phyloP scores from a whole-genome alignment of 768 basidiomycete genomes.

The Rhodotorula taiwanensis region DNA sequence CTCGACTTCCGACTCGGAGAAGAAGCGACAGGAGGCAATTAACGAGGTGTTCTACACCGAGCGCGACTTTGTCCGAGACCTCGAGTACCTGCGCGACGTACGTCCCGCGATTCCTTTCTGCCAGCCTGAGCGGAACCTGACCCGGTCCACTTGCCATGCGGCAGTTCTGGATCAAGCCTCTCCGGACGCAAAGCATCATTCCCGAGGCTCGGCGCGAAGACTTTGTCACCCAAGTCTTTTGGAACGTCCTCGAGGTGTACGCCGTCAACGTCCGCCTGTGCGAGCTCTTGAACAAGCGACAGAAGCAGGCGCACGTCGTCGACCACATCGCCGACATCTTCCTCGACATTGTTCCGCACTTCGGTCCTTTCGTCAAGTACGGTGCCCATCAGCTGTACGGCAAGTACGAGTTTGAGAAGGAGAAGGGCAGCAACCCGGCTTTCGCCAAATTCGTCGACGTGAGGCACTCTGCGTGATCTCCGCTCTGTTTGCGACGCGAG shows the following conservation, averaged over 20 bases:
- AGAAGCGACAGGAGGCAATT: conserved; percentile 94
- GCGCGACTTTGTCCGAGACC: conserved; percentile 91
- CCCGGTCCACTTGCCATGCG: no score
- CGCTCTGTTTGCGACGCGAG: no score
- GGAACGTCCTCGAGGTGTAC: conserved; percentile 93
- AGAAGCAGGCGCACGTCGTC: conserved; percentile 90
- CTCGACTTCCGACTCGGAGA: conserved; percentile 84
- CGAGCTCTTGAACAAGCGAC: conserved; percentile 87
- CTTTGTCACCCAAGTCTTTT: conserved; percentile 91
- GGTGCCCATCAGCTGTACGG: conserved; percentile 96
- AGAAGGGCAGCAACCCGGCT: conserved; percentile 83
- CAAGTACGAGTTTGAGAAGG: conserved; percentile 98
- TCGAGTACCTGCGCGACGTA: conserved; percentile 95
- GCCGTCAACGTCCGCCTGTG: conserved; percentile 83
- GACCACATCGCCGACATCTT: conserved; percentile 86
- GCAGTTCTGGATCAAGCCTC: conserved; percentile 84
- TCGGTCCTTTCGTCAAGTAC: conserved; percentile 87
- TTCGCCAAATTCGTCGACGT: conserved; percentile 97
- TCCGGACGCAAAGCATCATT: conserved; percentile 70
- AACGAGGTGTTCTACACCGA: conserved; percentile 94
- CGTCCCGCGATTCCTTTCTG: conserved; percentile 40
- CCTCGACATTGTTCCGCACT: conserved; percentile 74
- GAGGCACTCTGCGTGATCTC: no score
- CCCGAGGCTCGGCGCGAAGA: conserved; percentile 67
- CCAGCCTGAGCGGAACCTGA: no score